Base-by-base conservation (phyloP, 306 rosid species). In the Cicer pinnatifidum region DNA sequence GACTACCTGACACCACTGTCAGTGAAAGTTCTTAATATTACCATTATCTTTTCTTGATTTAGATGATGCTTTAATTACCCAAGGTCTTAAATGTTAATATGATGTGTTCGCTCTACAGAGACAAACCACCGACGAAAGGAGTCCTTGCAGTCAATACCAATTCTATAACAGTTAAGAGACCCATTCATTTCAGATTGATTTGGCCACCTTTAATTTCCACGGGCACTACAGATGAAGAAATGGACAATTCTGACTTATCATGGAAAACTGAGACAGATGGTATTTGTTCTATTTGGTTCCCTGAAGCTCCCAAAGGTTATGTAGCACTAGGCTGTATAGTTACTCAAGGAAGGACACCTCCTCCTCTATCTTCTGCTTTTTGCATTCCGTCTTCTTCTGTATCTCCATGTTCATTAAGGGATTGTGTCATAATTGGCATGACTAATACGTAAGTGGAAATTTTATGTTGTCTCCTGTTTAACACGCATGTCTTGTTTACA, bases 251-350 rank as follows among this genome's bases (percentile, higher is more conserved):
- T 23, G 82, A 80, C 17, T 72, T 64, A 41, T 40, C 62, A 15
- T 53, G 51, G 68, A 68, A 80, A 56, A 17, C 60, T 54, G 84
- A 80, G 23, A 85, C 77, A 68, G 88, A 81, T 68, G 70, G 67
- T 65, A 58, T 73, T 69, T 91, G 89, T 86, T 87, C 94, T 53
- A 83, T 94, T 77, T 94, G 98, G 98, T 91, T 91, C 68, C 98
- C 98, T 57, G 91, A 85, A 80, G 98, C 98, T 2, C 97, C 98
- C 38, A 82, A 84, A 71, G 98, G 96, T 75, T 94, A 88, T 85
- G 96, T 89, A 79, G 91, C 97, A 5, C 76, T 94, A 73, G 98
- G 98, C 57, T 94, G 98, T 81, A 90, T 91, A 62, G 98, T 86
- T 79, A 84, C 92, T 37, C 85, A 71, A 11, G 95, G 90, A 81